Evolutionary conservation across 305 asterid species (phyloP).

Genomic region (Fraxinus velutina): DNA sequence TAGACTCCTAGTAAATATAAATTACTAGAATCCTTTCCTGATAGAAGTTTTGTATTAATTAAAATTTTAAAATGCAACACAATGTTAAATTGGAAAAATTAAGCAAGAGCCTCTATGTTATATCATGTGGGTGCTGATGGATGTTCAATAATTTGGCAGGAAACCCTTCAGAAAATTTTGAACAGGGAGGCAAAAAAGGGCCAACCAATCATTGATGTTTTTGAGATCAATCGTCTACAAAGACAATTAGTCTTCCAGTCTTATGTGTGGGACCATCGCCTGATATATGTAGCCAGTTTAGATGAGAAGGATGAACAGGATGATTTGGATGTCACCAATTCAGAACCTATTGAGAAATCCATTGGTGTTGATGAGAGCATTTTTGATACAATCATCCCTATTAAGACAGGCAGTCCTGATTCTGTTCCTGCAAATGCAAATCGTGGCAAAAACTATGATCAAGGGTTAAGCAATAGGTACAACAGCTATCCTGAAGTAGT

Average conservation of each 20-base stretch:
- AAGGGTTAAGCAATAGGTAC: slow-evolving; percentile 20
- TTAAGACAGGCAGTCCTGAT: slow-evolving; percentile 32
- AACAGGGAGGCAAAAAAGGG: slow-evolving; percentile 56
- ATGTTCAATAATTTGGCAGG: slow-evolving; percentile 46
- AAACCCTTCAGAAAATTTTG: slow-evolving; percentile 52
- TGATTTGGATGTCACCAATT: slow-evolving; percentile 29
- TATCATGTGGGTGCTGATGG: slow-evolving; percentile 18
- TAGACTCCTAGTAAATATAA: not conserved
- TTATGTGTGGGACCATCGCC: slow-evolving; percentile 85
- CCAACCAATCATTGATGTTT: slow-evolving; percentile 65
- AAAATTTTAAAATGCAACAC: not conserved
- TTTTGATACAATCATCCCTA: slow-evolving; percentile 30
- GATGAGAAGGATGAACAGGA: slow-evolving; percentile 35
- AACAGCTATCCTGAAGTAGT: slow-evolving; percentile 30
- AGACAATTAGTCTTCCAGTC: slow-evolving; percentile 78
- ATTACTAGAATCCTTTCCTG: not conserved
- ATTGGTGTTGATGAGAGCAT: slow-evolving; percentile 33
- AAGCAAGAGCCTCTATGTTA: not conserved
- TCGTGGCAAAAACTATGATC: slow-evolving; percentile 37
- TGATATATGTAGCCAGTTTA: slow-evolving; percentile 55
- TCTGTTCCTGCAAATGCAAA: slow-evolving; percentile 33
- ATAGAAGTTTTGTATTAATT: not conserved
- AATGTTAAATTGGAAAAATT: not conserved
- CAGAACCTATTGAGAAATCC: slow-evolving; percentile 41
- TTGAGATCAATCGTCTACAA: slow-evolving; percentile 75